Evolutionary conservation across 2,329 filamentous ascomycete species (phyloP).

Genomic region (Chlorencoelia australis): DNA sequence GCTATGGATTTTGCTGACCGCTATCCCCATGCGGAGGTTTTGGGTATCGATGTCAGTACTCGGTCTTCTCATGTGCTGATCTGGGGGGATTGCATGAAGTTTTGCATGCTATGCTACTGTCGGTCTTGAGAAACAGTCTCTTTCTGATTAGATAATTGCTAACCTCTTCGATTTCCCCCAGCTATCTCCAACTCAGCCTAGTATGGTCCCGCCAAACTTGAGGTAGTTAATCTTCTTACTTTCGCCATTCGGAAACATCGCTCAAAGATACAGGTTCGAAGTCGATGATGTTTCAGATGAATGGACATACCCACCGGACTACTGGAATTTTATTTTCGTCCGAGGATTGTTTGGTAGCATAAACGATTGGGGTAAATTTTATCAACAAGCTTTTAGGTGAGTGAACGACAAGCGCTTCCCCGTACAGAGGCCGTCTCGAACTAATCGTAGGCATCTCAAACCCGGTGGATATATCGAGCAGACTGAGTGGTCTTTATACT

Average conservation of each 20-base stretch:
- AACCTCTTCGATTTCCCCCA: too few species aligned
- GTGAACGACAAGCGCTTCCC: constrained; percentile 5
- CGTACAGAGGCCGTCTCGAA: background rate
- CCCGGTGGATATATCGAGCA: constrained; percentile 31
- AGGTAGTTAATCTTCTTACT: constrained; percentile 5
- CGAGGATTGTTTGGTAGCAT: constrained; percentile 48
- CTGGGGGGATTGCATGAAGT: too few species aligned
- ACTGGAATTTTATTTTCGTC: constrained; percentile 51
- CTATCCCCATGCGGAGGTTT: constrained; percentile 24
- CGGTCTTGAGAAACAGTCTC: too few species aligned
- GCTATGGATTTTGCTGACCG: constrained; percentile 30
- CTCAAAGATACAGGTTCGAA: constrained; percentile 38
- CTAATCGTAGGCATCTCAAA: constrained; percentile 23
- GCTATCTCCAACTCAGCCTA: constrained; percentile 29
- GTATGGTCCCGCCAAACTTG: constrained; percentile 47
- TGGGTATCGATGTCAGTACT: constrained; percentile 27
- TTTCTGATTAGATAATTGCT: too few species aligned
- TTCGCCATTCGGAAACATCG: background rate
- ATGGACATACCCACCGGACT: constrained; percentile 34
- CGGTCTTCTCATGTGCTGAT: too few species aligned
- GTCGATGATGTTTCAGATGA: constrained; percentile 48
- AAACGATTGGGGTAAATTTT: constrained; percentile 43
- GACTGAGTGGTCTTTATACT: constrained; percentile 19
- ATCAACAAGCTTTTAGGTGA: constrained; percentile 40
- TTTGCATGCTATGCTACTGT: too few species aligned